Evolutionary conservation across 1,284 basidiomycete genomes (phyloP), one percentile per base, ranked within the genome.

Genomic region (Cutaneotrichosporon sp.): DNA sequence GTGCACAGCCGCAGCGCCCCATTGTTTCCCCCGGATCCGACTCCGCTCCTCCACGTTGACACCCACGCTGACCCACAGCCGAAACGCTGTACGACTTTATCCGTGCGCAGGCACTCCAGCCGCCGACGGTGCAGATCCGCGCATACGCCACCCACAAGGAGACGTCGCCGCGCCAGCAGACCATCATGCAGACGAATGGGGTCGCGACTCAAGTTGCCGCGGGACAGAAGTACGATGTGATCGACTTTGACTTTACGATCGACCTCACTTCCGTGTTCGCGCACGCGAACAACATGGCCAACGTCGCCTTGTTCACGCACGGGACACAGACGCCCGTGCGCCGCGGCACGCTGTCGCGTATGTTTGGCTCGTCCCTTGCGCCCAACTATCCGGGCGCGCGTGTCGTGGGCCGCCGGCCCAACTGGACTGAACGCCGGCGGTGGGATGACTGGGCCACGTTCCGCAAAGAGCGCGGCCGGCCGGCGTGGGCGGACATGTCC

Each of bases 191-290:
- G 8, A 58, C 64, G 26, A 46, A 67, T 38, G 69, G 69, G 4
- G 30, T 49, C 4, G 18, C 49, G 2, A 26, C 38, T 12, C 37
- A 46, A 0, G 52, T 61, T 18, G 37, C 46, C 1, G 62, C 64
- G n/a, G 70, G 70, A 0, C 56, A 70, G 21, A 40, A 45, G 9
- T 58, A 64, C 36, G 42, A 40, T 7, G 61, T 71, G 20, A 53
- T 60, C 34, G 71, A 73, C 49, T 73, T 73, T 48, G 61, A 70
- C 46, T 73, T 73, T 38, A 61, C 49, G 20, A 69, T 73, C 58
- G 65, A 73, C 51, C 45, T 72, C 33, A 53, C 59, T 2, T 48
- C 56, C 5, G 51, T 67, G 20, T 48, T 64, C 41, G 47, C 49
- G 18, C 70, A 69, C 48, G 55, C 56, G 12, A 52, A 65, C 37